phyloP scores from a whole-genome alignment of 805 yeast species.

The Saccharomycopsis sp. region DNA sequence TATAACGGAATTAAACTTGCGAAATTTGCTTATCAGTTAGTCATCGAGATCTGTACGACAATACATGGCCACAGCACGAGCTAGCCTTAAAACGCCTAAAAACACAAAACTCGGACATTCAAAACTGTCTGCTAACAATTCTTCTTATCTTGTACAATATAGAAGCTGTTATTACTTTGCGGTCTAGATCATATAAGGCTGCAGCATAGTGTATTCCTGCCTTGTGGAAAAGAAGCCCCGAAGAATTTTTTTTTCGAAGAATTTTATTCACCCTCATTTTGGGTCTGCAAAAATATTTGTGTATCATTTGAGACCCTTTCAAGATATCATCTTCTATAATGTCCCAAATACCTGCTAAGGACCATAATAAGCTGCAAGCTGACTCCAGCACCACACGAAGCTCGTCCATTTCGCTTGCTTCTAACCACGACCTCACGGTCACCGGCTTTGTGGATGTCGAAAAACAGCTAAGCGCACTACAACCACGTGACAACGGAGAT shows the following conservation, averaged over 20 bases:
- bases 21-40: neutral
- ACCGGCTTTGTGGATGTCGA: neutral
- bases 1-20: neutral
- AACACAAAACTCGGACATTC: neutral
- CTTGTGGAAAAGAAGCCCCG: neutral
- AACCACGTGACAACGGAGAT: slow-evolving; percentile 5
- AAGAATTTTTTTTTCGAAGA: too few relatives aligned
- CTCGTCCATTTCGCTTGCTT: neutral
- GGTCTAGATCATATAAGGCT: too few relatives aligned
- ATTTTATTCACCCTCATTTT: too few relatives aligned
- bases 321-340: neutral
- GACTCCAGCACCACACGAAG: neutral
- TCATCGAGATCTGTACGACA: neutral
- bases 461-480: neutral
- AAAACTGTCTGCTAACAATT: neutral
- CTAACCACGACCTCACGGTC: neutral
- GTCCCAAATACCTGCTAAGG: neutral
- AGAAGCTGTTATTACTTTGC: too few relatives aligned
- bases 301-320: too few relatives aligned
- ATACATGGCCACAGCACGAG: neutral
- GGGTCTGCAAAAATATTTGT: too few relatives aligned
- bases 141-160: neutral
- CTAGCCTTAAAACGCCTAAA: neutral
- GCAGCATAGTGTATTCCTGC: too few relatives aligned
- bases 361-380: neutral